A percentile compares a stretch with the other conserved stretches of the same genome.
phyloP scores from a whole-genome alignment of 2,329 filamentous ascomycete genomes.

The Daldinia eschscholtzii region DNA sequence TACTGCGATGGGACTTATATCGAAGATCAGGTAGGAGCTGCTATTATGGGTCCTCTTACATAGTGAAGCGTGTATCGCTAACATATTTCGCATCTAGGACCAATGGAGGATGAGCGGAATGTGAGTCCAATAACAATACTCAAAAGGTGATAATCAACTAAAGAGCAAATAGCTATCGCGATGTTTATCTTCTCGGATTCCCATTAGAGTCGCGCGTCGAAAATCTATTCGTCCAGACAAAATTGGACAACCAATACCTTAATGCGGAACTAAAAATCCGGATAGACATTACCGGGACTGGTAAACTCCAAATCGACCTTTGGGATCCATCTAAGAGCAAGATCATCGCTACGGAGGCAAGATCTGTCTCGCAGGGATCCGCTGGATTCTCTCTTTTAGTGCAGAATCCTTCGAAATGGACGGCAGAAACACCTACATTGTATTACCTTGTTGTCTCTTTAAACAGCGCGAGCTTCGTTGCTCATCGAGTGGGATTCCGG shows the following conservation, averaged over 20 bases:
- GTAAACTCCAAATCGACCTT: slow-evolving; percentile 70
- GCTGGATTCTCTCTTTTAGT: slow-evolving; percentile 52
- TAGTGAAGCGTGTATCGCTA: neutral
- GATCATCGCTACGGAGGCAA: slow-evolving; percentile 69
- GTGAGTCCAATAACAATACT: slow-evolving; percentile 52
- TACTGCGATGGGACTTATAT: slow-evolving; percentile 72
- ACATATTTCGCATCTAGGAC: slow-evolving; percentile 54
- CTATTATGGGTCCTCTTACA: neutral
- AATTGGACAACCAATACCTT: slow-evolving; percentile 65
- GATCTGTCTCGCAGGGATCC: slow-evolving; percentile 53
- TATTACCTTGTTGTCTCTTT: slow-evolving; percentile 59
- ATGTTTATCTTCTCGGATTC: slow-evolving; percentile 71
- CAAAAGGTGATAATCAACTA: neutral
- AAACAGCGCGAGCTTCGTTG: slow-evolving; percentile 52
- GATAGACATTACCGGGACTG: slow-evolving; percentile 64
- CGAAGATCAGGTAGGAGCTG: slow-evolving; percentile 61
- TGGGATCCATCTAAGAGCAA: slow-evolving; percentile 67
- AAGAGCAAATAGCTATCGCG: slow-evolving; percentile 58
- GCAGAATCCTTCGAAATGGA: slow-evolving; percentile 68
- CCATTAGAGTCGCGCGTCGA: slow-evolving; percentile 66
- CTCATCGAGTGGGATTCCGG: slow-evolving; percentile 70
- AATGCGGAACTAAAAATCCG: slow-evolving; percentile 62
- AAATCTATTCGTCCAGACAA: slow-evolving; percentile 66
- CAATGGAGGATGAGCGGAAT: slow-evolving; percentile 70
- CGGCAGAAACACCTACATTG: slow-evolving; percentile 70